Conservation (phyloP, 1,139 yeast genomes). For the Maudiozyma humilis region DNA sequence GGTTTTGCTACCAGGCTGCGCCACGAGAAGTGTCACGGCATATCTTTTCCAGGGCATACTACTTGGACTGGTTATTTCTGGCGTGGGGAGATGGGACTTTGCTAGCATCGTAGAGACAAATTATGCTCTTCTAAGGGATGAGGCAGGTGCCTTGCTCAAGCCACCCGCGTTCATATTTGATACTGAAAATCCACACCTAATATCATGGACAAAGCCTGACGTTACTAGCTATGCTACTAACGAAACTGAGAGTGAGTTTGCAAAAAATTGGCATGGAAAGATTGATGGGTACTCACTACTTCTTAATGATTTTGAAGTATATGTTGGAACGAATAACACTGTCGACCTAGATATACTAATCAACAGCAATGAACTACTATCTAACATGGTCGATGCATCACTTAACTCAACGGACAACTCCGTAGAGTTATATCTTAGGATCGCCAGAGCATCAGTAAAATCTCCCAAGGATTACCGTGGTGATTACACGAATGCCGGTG, state of each 20-base stretch:
- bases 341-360: slow-evolving; percentile 39
- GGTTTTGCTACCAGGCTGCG: slow-evolving; percentile 76
- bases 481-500: slow-evolving; percentile 54
- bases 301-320: slow-evolving; percentile 73
- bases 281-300: slow-evolving; percentile 51
- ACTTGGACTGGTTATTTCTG: slow-evolving; percentile 72
- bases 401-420: slow-evolving; percentile 13
- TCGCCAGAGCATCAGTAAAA: slow-evolving; percentile 45
- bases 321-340: slow-evolving; percentile 44
- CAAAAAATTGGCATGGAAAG: slow-evolving; percentile 6
- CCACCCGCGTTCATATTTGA: slow-evolving; percentile 46
- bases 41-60: slow-evolving; percentile 74
- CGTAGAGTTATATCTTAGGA: slow-evolving; percentile 43
- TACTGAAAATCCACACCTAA: slow-evolving; percentile 15
- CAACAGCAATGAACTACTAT: slow-evolving; percentile 30
- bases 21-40: slow-evolving; percentile 66
- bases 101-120: slow-evolving; percentile 83
- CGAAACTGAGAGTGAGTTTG: neutral
- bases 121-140: slow-evolving; percentile 59
- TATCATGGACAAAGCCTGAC: slow-evolving; percentile 21
- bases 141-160: slow-evolving; percentile 52
- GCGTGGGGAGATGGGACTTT: slow-evolving; percentile 88
- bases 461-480: slow-evolving; percentile 36
- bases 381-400: slow-evolving; percentile 25
- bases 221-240: slow-evolving; percentile 9